These are phyloP conservation scores for Cryptosporidium ubiquitum DNA, from an alignment of 169 alveolate genomes.

Conservation along the genomic window DNA sequence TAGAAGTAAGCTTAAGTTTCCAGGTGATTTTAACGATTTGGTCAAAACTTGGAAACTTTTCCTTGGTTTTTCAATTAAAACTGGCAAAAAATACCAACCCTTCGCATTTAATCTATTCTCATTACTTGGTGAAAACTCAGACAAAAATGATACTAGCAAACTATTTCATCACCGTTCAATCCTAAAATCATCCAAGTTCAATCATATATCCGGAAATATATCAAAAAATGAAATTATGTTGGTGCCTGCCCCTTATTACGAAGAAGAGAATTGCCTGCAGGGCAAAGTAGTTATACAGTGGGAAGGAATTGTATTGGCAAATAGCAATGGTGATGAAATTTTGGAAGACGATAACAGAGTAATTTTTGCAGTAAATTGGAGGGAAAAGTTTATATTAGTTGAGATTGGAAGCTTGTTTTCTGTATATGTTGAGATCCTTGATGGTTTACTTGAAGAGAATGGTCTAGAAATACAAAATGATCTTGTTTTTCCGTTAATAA, in stretches of 20 bases:
- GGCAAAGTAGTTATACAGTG: neutral
- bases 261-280: neutral
- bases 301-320: neutral
- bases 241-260: neutral
- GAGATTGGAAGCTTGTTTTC: constrained; percentile 20
- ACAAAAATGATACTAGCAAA: neutral
- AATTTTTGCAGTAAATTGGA: neutral
- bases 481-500: constrained; percentile 10
- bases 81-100: neutral
- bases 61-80: neutral
- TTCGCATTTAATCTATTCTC: neutral
- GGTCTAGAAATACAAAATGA: neutral
- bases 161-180: neutral
- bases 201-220: neutral
- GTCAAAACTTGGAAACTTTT: constrained; percentile 4
- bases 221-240: neutral
- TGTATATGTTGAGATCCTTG: neutral
- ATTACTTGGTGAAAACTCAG: neutral
- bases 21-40: neutral
- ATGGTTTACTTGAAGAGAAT: neutral
- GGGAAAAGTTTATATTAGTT: constrained; percentile 8
- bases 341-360: constrained; percentile 3
- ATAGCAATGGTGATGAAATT: neutral
- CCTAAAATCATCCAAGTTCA: neutral
- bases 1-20: neutral